These are phyloP conservation scores for Podospora appendiculata DNA, from an alignment of 495 filamentous ascomycete species.

Conservation along the genomic window DNA sequence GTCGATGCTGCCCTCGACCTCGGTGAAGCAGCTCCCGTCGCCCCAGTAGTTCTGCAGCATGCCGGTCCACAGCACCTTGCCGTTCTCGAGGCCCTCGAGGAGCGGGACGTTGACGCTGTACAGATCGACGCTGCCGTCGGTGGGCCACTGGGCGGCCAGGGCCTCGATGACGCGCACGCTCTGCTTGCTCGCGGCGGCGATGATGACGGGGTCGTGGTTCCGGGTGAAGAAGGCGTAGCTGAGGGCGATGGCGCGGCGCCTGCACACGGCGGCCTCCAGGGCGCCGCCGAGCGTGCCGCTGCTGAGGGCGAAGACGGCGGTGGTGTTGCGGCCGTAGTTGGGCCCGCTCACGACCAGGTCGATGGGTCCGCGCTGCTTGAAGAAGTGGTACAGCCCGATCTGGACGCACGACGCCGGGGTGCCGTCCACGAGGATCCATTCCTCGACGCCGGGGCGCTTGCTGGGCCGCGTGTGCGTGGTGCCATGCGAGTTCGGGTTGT, in stretches of 20 bases:
- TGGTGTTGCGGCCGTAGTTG: slow-evolving; percentile 93
- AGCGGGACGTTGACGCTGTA: slow-evolving; percentile 87
- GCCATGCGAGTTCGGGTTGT: slow-evolving; percentile 35
- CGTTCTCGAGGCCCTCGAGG: slow-evolving; percentile 54
- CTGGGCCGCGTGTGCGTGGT: slow-evolving; percentile 49
- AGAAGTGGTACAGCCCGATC: slow-evolving; percentile 84
- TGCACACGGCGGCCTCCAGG: slow-evolving; percentile 84
- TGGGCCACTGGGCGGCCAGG: slow-evolving; percentile 64
- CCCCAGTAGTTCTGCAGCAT: slow-evolving; percentile 88
- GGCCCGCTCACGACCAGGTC: slow-evolving; percentile 87
- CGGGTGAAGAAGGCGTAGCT: slow-evolving; percentile 80
- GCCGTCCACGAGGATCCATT: slow-evolving; percentile 88
- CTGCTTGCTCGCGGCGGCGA: slow-evolving; percentile 62
- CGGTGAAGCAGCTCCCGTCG: slow-evolving; percentile 72
- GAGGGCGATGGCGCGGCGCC: slow-evolving; percentile 68
- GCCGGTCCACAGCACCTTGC: slow-evolving; percentile 66
- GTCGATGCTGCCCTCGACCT: slow-evolving; percentile 54
- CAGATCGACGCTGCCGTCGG: slow-evolving; percentile 57
- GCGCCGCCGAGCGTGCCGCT: slow-evolving; percentile 88
- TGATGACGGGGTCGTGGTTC: slow-evolving; percentile 70
- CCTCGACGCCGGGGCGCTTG: slow-evolving; percentile 55
- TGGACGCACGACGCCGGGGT: slow-evolving; percentile 85
- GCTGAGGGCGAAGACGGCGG: slow-evolving; percentile 81
- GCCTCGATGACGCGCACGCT: slow-evolving; percentile 71
- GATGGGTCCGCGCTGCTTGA: slow-evolving; percentile 65